Conservation (phyloP, 164 flowering plant species). For the Tetrastigma voinierianum region DNA sequence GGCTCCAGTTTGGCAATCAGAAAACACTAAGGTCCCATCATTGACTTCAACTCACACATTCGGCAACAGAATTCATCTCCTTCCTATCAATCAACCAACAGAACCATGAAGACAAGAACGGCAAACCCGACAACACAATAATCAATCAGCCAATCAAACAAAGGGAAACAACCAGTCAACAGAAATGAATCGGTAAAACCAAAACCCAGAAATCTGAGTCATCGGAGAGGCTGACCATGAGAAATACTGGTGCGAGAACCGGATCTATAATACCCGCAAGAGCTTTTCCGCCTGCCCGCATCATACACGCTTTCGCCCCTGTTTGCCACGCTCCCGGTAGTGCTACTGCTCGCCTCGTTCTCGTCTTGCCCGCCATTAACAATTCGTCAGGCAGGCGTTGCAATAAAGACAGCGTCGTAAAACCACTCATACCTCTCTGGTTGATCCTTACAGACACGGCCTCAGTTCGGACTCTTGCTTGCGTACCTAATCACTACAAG, state of each 20-base stretch:
- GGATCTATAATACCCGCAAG: constrained; percentile 87
- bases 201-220: neutral
- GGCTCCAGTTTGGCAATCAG: too few species aligned
- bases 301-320: too few species aligned
- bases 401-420: too few species aligned
- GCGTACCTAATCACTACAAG: neutral
- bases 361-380: constrained; percentile 33
- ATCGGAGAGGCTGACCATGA: constrained; percentile 46
- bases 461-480: neutral
- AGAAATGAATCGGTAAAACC: neutral
- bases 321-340: constrained; percentile 34
- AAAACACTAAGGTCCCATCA: too few species aligned
- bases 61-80: too few species aligned
- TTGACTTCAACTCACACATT: too few species aligned
- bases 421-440: too few species aligned
- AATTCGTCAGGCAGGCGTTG: neutral
- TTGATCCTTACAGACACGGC: too few species aligned
- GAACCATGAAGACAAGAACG: too few species aligned
- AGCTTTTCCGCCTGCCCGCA: constrained; percentile 46
- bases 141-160: neutral
- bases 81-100: too few species aligned
- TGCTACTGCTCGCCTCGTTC: constrained; percentile 58
- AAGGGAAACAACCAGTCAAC: too few species aligned
- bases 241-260: constrained; percentile 45
- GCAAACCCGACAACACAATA: neutral